phyloP scores from a whole-genome alignment of 148 eudicot genomes.

The Polygonum aviculare region DNA sequence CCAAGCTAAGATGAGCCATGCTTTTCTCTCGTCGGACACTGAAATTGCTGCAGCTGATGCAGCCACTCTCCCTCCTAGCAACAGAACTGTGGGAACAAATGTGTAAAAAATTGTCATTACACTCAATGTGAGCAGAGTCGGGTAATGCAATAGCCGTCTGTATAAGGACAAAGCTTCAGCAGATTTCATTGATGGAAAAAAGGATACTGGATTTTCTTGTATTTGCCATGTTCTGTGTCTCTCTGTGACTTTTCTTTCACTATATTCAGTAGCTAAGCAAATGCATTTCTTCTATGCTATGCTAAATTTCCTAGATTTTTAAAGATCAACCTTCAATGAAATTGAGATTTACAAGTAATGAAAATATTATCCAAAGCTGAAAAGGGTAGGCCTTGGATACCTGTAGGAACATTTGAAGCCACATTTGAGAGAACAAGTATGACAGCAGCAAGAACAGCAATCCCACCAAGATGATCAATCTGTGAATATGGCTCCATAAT shows the following conservation, averaged over 20 bases:
- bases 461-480: conserved; percentile 47
- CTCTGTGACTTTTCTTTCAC: no score
- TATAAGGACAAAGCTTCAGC: no score
- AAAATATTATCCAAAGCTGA: neutral
- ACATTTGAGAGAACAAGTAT: conserved; percentile 70
- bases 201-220: no score
- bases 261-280: no score
- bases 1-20: conserved; percentile 28
- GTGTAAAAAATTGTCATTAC: neutral
- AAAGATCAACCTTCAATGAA: neutral
- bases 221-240: no score
- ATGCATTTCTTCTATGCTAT: no score
- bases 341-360: neutral
- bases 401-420: conserved; percentile 94
- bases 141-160: no score
- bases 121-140: neutral
- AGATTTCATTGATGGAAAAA: no score
- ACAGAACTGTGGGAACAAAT: conserved; percentile 28
- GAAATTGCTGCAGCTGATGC: conserved; percentile 61
- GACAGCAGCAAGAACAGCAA: conserved; percentile 57
- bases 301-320: no score
- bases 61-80: conserved; percentile 53
- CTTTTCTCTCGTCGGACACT: conserved; percentile 23
- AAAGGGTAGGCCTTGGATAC: conserved; percentile 21
- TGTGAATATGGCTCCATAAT: conserved; percentile 74